Percentiles rank a stretch among this genome's conserved stretches.
phyloP scores from a whole-genome alignment of 2,329 filamentous ascomycete species.

The Fusarium nanum region DNA sequence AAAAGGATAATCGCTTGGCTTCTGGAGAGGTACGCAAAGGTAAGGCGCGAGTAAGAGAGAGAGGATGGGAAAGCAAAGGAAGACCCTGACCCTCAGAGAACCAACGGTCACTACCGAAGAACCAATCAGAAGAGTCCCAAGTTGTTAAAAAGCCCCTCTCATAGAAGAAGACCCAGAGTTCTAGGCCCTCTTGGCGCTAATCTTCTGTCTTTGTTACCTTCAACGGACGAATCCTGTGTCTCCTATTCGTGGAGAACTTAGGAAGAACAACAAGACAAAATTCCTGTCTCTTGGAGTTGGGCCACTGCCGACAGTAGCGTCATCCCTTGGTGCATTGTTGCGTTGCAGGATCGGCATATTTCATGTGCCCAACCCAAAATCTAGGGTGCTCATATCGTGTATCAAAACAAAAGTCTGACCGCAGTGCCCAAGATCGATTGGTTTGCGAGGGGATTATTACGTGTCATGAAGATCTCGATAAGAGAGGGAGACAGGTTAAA shows the following conservation, averaged over 20 bases:
- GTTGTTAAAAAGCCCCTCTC: not conserved
- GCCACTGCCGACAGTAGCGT: conserved; percentile 39
- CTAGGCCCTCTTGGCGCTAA: conserved; percentile 38
- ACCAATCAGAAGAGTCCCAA: conserved; percentile 23
- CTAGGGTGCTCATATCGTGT: not conserved
- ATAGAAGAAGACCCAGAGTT: conserved; percentile 24
- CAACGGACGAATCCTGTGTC: not conserved
- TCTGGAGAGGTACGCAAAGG: not conserved
- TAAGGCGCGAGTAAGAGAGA: not conserved
- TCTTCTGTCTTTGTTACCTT: not conserved
- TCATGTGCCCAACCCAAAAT: not conserved
- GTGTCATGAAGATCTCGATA: conserved; percentile 9
- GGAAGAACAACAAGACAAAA: not conserved
- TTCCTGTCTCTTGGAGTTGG: not conserved
- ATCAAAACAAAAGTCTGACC: conserved; percentile 6
- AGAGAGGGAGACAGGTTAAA: not conserved
- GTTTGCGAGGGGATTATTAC: conserved; percentile 11
- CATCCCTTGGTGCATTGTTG: conserved; percentile 8
- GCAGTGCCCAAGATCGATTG: conserved; percentile 20
- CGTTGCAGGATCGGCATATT: conserved; percentile 28
- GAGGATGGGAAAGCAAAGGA: conserved; percentile 16
- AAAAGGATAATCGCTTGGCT: not conserved
- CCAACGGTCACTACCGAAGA: conserved; percentile 28
- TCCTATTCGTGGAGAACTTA: conserved; percentile 23
- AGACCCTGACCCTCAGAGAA: conserved; percentile 14